These are phyloP conservation scores for Tricholoma terreum DNA, from an alignment of 768 basidiomycete species.

Conservation along the genomic window DNA sequence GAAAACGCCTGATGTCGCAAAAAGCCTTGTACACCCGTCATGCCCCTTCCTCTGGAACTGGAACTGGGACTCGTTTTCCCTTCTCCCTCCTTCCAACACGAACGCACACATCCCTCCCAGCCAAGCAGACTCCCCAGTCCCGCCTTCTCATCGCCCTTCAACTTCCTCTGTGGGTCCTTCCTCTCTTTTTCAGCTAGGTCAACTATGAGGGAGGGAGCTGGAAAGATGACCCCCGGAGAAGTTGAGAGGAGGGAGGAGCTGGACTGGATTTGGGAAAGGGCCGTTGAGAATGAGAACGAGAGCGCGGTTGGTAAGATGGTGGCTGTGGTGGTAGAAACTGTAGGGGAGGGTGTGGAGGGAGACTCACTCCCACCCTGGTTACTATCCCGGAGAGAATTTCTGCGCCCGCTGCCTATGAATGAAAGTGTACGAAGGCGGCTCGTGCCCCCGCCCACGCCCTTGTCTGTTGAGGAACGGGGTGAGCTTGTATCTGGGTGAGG, in stretches of 20 bases:
- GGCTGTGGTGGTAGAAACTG: not conserved
- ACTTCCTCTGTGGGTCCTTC: conserved; percentile 30
- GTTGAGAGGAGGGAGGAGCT: conserved; percentile 46
- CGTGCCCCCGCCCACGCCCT: conserved; percentile 5
- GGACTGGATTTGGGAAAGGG: conserved; percentile 40
- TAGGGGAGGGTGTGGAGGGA: too few species aligned
- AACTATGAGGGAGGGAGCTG: conserved; percentile 46
- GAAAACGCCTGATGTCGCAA: conserved; percentile 56
- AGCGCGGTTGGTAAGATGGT: not conserved
- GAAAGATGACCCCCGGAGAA: conserved; percentile 46
- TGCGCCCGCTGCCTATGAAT: not conserved
- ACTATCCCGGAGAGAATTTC: not conserved
- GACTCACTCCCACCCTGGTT: too few species aligned
- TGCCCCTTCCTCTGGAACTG: conserved; percentile 47
- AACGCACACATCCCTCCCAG: conserved; percentile 42
- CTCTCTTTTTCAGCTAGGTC: conserved; percentile 52
- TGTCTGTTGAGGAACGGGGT: conserved; percentile 11
- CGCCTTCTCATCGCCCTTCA: conserved; percentile 56
- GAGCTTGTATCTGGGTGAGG: conserved; percentile 12
- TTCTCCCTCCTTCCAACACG: conserved; percentile 30
- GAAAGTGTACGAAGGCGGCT: not conserved
- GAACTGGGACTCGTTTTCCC: conserved; percentile 41
- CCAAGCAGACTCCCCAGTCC: conserved; percentile 55
- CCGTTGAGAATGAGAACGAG: conserved; percentile 31
- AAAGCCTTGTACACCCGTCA: conserved; percentile 53